Conservation (phyloP, 352 stramenopile genomes). For the Peronospora belbahrii region DNA sequence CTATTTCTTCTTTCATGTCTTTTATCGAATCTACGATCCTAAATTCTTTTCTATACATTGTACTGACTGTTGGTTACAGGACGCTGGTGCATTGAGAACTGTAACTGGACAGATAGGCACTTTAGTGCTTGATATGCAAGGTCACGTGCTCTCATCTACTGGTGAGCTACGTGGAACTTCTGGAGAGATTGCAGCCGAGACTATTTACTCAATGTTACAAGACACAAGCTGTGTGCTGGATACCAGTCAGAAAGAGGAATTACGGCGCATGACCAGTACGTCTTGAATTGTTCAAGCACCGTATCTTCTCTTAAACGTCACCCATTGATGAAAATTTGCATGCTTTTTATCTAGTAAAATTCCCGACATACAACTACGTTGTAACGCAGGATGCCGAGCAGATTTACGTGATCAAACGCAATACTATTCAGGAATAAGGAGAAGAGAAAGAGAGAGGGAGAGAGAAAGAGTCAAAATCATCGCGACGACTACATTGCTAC, state of each 20-base stretch:
- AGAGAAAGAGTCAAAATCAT: no score
- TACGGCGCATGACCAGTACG: constrained; percentile 60
- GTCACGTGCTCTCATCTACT: constrained; percentile 53
- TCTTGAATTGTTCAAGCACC: background rate
- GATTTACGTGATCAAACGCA: constrained; percentile 73
- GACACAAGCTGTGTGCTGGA: constrained; percentile 57
- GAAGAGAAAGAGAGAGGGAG: background rate
- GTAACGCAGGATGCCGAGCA: constrained; percentile 57
- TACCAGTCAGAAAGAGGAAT: constrained; percentile 40
- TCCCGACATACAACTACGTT: constrained; percentile 55
- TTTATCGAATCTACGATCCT: background rate
- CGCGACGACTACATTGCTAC: no score
- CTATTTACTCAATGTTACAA: constrained; percentile 62
- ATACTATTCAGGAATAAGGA: constrained; percentile 24
- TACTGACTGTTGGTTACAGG: no score
- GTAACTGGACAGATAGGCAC: constrained; percentile 54
- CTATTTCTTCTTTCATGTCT: constrained; percentile 30
- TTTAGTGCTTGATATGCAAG: constrained; percentile 49
- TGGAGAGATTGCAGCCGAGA: constrained; percentile 46
- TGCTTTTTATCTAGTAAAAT: constrained; percentile 35
- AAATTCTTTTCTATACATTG: constrained; percentile 2
- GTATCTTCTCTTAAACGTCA: no score
- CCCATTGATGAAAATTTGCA: background rate
- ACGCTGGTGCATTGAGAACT: constrained; percentile 38
- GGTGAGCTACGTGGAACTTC: constrained; percentile 45